Evolutionary conservation across 2,329 filamentous ascomycete species (phyloP), one percentile per base, ranked within the genome.

Genomic region (Alternaria gansuensis): DNA sequence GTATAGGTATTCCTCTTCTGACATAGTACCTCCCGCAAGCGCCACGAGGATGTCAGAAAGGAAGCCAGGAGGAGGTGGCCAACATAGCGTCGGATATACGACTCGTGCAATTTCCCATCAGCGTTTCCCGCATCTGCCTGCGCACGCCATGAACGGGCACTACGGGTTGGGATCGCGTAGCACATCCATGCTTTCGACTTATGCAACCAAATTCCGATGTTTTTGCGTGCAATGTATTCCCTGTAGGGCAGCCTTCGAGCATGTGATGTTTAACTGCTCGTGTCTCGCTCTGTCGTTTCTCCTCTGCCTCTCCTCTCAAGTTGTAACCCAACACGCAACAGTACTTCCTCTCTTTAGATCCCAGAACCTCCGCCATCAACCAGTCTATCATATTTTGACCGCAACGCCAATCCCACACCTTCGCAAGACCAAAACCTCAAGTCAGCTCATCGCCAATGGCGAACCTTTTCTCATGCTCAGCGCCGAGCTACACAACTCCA

Each of bases 371-470:
- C 26, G 26, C 39, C 11, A 7, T 41, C 11, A 11, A 13, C 0
- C 6, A 7, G 2, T 8, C 23, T 28, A 23, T 14, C 14, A 17
- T 13, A 54, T n/a, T 6, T 31, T 54, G 29, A 36, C 52, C 17
- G 33, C 23, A 37, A 40, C 39, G 7, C 13, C 49, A 4, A 60
- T 65, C 33, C 57, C 62, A 17, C 57, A 58, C 37, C 60, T 57
- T 37, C 49, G 52, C 39, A 59, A 59, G 28, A 62, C 53, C 23
- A 56, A 60, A 33, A 50, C 51, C 24, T 62, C 45, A 33, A 33
- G 26, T 36, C 44, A 55, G 17, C 40, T 57, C n/a, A 33, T 58
- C 10, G 55, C 53, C 7, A 17, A 49, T 26, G 41, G 34, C 21
- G 34, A 52, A 29, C 48, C 55, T n/a, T 58, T 40, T 24, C 39